These are phyloP conservation scores for Arthroderma sp. DNA, from an alignment of 2,329 filamentous ascomycete genomes.

Conservation along the genomic window DNA sequence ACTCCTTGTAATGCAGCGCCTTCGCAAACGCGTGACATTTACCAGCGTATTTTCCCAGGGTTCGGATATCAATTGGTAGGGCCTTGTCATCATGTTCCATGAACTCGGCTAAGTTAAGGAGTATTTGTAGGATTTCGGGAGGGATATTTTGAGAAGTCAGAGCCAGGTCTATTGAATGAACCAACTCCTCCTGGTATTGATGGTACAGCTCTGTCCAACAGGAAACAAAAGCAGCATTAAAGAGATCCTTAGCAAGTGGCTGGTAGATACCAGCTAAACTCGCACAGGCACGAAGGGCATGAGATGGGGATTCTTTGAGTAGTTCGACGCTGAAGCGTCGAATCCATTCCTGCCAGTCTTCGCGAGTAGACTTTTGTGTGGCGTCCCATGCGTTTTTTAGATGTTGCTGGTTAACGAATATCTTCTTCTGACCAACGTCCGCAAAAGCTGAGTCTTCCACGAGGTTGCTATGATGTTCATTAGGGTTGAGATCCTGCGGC, in stretches of 20 bases:
- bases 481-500: conserved; percentile 86
- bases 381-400: conserved; percentile 96
- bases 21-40: conserved; percentile 98
- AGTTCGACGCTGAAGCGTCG: conserved; percentile 90
- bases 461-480: conserved; percentile 64
- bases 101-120: conserved; percentile 94
- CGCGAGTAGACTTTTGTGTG: conserved; percentile 87
- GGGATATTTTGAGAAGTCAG: conserved; percentile 93
- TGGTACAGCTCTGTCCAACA: conserved; percentile 98
- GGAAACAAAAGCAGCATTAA: conserved; percentile 97
- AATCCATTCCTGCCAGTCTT: conserved; percentile 99
- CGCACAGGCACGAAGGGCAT: conserved; percentile 85
- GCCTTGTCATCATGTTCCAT: conserved; percentile 99
- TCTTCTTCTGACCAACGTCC: conserved; percentile 81
- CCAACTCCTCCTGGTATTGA: conserved; percentile 91
- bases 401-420: conserved; percentile 95
- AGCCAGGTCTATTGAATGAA: conserved; percentile 87
- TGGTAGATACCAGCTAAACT: conserved; percentile 82
- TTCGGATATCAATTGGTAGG: conserved; percentile 89
- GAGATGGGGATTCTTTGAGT: conserved; percentile 88
- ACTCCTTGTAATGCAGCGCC: conserved; percentile 94
- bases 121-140: conserved; percentile 82
- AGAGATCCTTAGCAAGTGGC: conserved; percentile 80
- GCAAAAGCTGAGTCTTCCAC: conserved; percentile 69
- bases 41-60: conserved; percentile 84